Evolutionary conservation across 164 flowering plant genomes (phyloP).

Genomic region (Litsea cubeba): DNA sequence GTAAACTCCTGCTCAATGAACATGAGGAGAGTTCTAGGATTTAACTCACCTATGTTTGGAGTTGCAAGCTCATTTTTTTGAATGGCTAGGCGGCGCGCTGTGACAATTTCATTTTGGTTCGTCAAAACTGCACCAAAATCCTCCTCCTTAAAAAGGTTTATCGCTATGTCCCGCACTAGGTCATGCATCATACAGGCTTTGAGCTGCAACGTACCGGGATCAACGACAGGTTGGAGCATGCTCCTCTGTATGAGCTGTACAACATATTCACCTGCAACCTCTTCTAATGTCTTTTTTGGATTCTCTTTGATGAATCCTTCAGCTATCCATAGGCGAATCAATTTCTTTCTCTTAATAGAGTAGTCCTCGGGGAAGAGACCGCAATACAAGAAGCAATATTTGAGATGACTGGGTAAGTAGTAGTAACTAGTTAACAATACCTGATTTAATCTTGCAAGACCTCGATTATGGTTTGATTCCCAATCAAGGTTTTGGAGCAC

Average conservation of each 20-base stretch:
- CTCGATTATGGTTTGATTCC: slow-evolving; percentile 4
- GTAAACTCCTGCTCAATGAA: neutral
- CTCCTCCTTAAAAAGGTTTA: neutral
- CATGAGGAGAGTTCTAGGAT: slow-evolving; percentile 1
- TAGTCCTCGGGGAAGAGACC: slow-evolving; percentile 34
- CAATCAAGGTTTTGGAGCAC: slow-evolving; percentile 6
- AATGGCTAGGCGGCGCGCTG: neutral
- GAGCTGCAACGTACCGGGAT: neutral
- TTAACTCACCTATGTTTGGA: neutral
- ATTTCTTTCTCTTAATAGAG: slow-evolving; percentile 28
- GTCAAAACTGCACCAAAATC: neutral
- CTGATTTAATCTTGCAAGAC: neutral
- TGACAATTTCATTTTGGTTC: neutral
- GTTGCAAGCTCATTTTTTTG: neutral
- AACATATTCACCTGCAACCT: slow-evolving; percentile 41
- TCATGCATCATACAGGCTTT: neutral
- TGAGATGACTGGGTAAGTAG: slow-evolving; percentile 35
- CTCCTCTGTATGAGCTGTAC: slow-evolving; percentile 35
- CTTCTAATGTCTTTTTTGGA: slow-evolving; percentile 33
- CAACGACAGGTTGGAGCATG: slow-evolving; percentile 25
- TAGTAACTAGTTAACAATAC: slow-evolving; percentile 11
- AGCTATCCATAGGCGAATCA: slow-evolving; percentile 48
- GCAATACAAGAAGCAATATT: slow-evolving; percentile 43
- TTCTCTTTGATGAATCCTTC: slow-evolving; percentile 39
- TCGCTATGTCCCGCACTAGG: slow-evolving; percentile 3